Evolutionary conservation across 495 filamentous ascomycete species (phyloP).

Genomic region (Pyronema omphalodes): DNA sequence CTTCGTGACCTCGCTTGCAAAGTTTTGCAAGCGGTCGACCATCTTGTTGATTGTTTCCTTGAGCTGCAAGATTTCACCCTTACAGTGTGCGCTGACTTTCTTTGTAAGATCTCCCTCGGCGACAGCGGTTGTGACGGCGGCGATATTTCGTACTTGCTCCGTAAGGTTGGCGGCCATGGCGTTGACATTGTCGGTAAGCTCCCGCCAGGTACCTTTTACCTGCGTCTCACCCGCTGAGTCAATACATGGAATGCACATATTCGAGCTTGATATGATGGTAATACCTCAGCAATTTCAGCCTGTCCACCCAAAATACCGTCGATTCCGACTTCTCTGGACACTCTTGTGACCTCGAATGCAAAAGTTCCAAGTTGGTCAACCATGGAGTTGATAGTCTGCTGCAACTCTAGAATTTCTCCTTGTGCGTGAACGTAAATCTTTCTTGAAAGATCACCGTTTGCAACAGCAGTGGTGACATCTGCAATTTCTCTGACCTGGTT

Average conservation of each 20-base stretch:
- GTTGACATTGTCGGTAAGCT: slow-evolving; percentile 94
- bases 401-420: slow-evolving; percentile 88
- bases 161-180: slow-evolving; percentile 96
- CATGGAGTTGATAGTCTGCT: slow-evolving; percentile 98
- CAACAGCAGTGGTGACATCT: slow-evolving; percentile 86
- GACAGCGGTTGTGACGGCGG: slow-evolving; percentile 92
- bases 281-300: slow-evolving; percentile 76
- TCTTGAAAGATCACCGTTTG: slow-evolving; percentile 85
- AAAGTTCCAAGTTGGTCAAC: slow-evolving; percentile 95
- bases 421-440: slow-evolving; percentile 89
- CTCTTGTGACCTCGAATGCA: slow-evolving; percentile 89
- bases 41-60: slow-evolving; percentile 98
- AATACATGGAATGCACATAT: background rate
- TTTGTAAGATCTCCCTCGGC: slow-evolving; percentile 83
- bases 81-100: slow-evolving; percentile 91
- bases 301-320: slow-evolving; percentile 95
- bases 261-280: slow-evolving; percentile 4
- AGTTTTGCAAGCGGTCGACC: slow-evolving; percentile 94
- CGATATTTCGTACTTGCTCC: slow-evolving; percentile 86
- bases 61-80: slow-evolving; percentile 85
- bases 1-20: slow-evolving; percentile 93
- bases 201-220: slow-evolving; percentile 74
- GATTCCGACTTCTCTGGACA: slow-evolving; percentile 90
- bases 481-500: slow-evolving; percentile 93
- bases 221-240: slow-evolving; percentile 4